Evolutionary conservation across 495 filamentous ascomycete genomes (phyloP), one percentile per base, ranked within the genome.

Genomic region (Tuber microsphaerosporum): DNA sequence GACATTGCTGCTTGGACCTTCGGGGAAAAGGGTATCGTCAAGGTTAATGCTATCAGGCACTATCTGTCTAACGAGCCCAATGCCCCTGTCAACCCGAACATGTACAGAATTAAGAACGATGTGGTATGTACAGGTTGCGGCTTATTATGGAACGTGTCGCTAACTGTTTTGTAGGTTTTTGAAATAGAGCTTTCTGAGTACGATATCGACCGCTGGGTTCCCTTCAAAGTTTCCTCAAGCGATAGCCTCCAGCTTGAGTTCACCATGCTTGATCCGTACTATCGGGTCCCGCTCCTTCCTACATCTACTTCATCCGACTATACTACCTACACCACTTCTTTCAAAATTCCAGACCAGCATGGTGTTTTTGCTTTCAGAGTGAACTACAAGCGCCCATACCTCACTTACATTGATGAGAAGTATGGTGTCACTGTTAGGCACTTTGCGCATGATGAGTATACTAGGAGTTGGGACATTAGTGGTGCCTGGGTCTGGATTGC

Each of bases 231-330:
- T 45, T 90, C 92, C 73, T 75, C 86, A 4, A 84, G 82, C 72
- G 95, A 99, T 83, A 86, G 84, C 42, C 83, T 98, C 20, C 95
- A 99, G 83, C 92, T 99, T 74, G 95, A 99, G 85, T 97, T 97
- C 87, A 93, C 90, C 85, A 99, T 99, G 95, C 91, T 99, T 20
- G 97, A 94, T 10, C 95, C 96, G 78, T 97, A 96, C 90, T 92
- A 97, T 86, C 94, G 96, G n/a, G 88, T 97, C 34, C 84, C 88
- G 75, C 90, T 99, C 9, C 70, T 82, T 41, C 91, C 90, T 22
- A 75, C 84, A 19, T 80, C 81, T 71, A 86, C 85, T 20, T 92
- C 91, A 0, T 80, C 86, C 46, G 92, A 91, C 81, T 89, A 89
- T 80, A 91, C 92, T 46, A 87, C 91, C 46, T 99, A 90, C 87